Percentiles rank a stretch among this genome's conserved stretches.
These are phyloP conservation scores for Coemansia sp. DNA, from an alignment of 192 early-diverging fungal species.

Conservation along the genomic window DNA sequence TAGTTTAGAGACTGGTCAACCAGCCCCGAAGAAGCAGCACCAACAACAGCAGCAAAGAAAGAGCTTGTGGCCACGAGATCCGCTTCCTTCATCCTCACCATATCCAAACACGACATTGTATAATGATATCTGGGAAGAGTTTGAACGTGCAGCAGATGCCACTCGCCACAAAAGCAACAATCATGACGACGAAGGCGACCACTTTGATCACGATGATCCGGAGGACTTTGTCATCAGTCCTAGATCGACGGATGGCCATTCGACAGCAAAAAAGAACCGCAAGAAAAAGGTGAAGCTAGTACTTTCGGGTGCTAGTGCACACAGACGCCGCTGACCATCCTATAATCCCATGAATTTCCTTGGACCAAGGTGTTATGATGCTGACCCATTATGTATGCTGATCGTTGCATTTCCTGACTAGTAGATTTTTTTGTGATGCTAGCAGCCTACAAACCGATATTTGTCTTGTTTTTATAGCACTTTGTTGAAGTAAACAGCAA, in stretches of 20 bases:
- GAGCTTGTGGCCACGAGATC: conserved; percentile 38
- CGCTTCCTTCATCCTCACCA: conserved; percentile 5
- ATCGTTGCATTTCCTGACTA: background rate
- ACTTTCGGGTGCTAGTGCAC: conserved; percentile 34
- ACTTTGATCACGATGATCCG: conserved; percentile 3
- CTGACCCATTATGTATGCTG: background rate
- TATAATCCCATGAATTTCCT: background rate
- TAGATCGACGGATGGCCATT: conserved; percentile 11
- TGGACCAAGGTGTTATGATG: background rate
- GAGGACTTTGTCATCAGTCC: conserved; percentile 26
- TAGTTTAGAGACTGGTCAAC: too few relatives aligned
- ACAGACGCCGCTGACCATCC: conserved; percentile 22
- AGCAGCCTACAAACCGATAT: too few relatives aligned
- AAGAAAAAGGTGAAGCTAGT: conserved; percentile 38
- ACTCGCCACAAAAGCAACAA: conserved; percentile 3
- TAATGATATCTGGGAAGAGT: conserved; percentile 38
- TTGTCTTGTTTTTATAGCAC: too few relatives aligned
- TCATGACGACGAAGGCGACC: conserved; percentile 9
- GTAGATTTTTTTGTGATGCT: too few relatives aligned
- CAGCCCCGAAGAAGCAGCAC: too few relatives aligned
- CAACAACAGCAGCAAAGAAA: background rate
- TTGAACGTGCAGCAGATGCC: conserved; percentile 28
- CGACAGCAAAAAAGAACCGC: conserved; percentile 5
- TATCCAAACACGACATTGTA: background rate
- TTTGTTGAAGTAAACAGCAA: background rate